phyloP scores from a whole-genome alignment of 345 rosid species.

The Rhodamnia rubescens region DNA sequence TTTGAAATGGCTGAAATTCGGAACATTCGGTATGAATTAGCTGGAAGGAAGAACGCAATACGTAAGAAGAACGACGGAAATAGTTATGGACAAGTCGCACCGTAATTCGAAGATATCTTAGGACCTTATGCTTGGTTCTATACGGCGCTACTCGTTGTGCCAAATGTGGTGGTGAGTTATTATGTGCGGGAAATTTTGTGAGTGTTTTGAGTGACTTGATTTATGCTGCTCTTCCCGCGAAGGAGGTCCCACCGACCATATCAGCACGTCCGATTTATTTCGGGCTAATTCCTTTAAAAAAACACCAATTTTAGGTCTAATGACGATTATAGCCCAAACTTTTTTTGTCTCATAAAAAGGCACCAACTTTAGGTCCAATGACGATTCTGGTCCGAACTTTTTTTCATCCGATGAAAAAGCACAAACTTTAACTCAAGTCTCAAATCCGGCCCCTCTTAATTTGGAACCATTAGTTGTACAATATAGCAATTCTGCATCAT shows the following conservation, averaged over 20 bases:
- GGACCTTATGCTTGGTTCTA: neutral
- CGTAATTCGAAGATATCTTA: neutral
- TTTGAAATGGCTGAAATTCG: neutral
- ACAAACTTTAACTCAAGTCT: too few relatives aligned
- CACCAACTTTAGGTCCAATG: too few relatives aligned
- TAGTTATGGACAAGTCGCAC: neutral
- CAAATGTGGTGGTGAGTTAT: neutral
- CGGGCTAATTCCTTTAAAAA: too few relatives aligned
- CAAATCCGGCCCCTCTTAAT: too few relatives aligned
- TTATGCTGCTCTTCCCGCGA: neutral
- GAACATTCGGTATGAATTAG: neutral
- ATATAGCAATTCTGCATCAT: too few relatives aligned
- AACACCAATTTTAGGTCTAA: too few relatives aligned
- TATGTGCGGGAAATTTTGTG: rapidly evolving
- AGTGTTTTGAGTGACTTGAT: neutral
- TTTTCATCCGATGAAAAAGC: too few relatives aligned
- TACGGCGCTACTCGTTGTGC: neutral
- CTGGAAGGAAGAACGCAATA: neutral
- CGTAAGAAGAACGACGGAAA: neutral
- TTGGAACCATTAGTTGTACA: too few relatives aligned
- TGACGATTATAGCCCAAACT: too few relatives aligned
- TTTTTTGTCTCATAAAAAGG: too few relatives aligned
- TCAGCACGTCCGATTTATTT: neutral
- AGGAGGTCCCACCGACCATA: neutral
- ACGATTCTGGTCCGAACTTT: too few relatives aligned